Conservation (phyloP, 495 filamentous ascomycete genomes). For the Niebla homalea region DNA sequence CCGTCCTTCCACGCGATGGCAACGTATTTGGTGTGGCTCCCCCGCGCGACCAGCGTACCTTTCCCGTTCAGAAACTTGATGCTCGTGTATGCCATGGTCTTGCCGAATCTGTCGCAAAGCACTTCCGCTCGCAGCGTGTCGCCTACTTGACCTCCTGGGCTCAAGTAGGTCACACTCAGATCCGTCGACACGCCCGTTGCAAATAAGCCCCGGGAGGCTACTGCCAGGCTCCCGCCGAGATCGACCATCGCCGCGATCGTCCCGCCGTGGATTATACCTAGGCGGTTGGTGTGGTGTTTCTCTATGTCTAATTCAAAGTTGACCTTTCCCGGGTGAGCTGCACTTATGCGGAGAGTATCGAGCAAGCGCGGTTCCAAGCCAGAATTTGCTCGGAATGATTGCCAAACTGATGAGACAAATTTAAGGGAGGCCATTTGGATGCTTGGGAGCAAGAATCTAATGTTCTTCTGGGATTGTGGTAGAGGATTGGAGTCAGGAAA, state of each 20-base stretch:
- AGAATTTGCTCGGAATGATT: constrained; percentile 71
- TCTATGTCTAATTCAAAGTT: constrained; percentile 77
- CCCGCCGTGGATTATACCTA: constrained; percentile 84
- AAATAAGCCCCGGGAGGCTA: constrained; percentile 78
- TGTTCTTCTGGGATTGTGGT: too few species aligned
- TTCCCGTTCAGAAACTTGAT: constrained; percentile 67
- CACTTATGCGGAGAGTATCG: constrained; percentile 51
- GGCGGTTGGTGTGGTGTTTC: constrained; percentile 74
- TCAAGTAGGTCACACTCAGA: constrained; percentile 85
- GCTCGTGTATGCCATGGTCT: constrained; percentile 78
- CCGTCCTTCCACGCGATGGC: constrained; percentile 46
- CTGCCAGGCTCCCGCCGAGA: constrained; percentile 81
- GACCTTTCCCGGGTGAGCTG: constrained; percentile 64
- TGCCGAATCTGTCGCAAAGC: constrained; percentile 85
- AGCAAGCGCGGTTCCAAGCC: constrained; percentile 58
- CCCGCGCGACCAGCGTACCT: constrained; percentile 67
- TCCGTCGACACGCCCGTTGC: constrained; percentile 90
- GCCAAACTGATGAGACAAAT: constrained; percentile 60
- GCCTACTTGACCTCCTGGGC: constrained; percentile 67
- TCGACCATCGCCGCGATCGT: constrained; percentile 96
- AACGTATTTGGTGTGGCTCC: constrained; percentile 84
- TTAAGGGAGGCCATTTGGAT: constrained; percentile 41
- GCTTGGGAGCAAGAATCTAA: neutral
- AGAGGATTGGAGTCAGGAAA: too few species aligned
- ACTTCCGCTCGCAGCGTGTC: constrained; percentile 62